Evolutionary conservation across 2,329 filamentous ascomycete species (phyloP).

Genomic region (Chrysosporium queenslandicum): DNA sequence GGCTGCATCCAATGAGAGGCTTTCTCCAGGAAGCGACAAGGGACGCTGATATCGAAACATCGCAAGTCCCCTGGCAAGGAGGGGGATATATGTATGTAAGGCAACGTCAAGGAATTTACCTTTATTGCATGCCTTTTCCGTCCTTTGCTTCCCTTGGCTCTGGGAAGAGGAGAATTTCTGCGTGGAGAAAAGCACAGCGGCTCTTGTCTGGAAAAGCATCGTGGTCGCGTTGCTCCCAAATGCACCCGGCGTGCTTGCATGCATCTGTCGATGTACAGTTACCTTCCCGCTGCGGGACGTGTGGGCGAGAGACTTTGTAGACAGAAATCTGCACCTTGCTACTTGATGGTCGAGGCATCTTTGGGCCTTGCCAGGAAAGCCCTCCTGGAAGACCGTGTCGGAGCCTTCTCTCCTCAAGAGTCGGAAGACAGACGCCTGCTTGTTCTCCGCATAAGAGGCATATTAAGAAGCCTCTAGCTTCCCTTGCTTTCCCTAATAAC

Average conservation of each 20-base stretch:
- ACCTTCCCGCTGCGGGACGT: too few species aligned
- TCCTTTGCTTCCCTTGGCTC: not conserved
- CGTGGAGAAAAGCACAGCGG: not conserved
- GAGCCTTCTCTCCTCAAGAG: not conserved
- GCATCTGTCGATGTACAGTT: too few species aligned
- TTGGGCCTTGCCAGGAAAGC: not conserved
- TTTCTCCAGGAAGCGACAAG: not conserved
- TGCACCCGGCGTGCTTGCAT: too few species aligned
- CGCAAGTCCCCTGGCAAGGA: not conserved
- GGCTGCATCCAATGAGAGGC: too few species aligned
- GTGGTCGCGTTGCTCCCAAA: too few species aligned
- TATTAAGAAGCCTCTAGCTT: not conserved
- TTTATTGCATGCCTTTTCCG: not conserved
- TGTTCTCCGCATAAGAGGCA: not conserved
- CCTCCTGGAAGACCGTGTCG: not conserved
- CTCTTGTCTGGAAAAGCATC: not conserved
- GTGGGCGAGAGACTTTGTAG: not conserved
- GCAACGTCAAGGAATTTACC: not conserved
- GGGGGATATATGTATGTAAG: not conserved
- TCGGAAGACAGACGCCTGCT: not conserved
- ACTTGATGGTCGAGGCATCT: not conserved
- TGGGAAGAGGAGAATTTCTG: not conserved
- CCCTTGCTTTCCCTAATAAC: not conserved
- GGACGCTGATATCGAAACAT: not conserved
- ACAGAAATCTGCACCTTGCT: not conserved